Conservation (phyloP, 345 rosid species). For the Eucalyptus rudis region DNA sequence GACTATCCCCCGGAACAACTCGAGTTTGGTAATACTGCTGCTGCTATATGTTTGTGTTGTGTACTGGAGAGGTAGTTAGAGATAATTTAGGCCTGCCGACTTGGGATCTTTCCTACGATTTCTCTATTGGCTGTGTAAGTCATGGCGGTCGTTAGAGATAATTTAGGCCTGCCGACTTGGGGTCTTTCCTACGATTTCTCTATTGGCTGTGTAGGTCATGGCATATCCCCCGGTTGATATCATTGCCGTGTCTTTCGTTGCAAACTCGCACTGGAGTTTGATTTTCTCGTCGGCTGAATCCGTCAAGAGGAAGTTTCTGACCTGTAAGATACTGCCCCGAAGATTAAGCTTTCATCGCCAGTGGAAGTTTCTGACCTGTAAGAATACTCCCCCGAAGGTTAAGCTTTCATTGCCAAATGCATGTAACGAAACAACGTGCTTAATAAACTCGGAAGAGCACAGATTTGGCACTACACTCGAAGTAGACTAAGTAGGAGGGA, state of each 20-base stretch:
- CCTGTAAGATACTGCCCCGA: neutral
- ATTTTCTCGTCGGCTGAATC: neutral
- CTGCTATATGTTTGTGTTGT: neutral
- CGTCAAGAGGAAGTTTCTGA: neutral
- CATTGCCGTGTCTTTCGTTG: neutral
- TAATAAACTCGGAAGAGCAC: neutral
- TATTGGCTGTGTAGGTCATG: neutral
- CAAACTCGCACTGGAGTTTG: neutral
- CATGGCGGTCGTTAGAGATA: neutral
- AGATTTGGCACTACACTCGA: neutral
- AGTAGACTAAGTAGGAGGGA: neutral
- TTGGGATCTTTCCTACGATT: no score
- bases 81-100: neutral
- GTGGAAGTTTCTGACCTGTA: neutral
- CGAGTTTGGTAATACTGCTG: neutral
- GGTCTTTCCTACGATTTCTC: neutral
- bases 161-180: neutral
- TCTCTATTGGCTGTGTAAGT: no score
- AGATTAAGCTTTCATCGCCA: neutral
- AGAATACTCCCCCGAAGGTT: neutral
- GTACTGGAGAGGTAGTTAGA: neutral
- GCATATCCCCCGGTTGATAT: neutral
- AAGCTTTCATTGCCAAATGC: neutral
- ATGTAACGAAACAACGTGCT: neutral
- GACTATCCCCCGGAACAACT: neutral